phyloP scores from a whole-genome alignment of 2,329 filamentous ascomycete genomes.

The Simplicillium sp. region DNA sequence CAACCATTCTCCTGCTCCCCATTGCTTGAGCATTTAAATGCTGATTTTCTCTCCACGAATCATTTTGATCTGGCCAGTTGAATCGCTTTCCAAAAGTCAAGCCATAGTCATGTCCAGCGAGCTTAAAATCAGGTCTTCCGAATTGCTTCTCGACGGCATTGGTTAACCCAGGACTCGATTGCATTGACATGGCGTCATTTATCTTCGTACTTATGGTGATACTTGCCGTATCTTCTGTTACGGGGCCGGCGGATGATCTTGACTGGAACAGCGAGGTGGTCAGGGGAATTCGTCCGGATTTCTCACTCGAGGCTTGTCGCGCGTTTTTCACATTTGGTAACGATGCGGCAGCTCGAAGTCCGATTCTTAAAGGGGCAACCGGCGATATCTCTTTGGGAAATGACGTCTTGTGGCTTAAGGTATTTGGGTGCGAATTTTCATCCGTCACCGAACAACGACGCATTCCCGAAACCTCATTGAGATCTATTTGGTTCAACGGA shows the following conservation, averaged over 20 bases:
- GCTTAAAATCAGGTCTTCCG: conserved; percentile 1
- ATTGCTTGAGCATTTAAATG: conserved; percentile 22
- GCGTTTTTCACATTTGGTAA: conserved; percentile 8
- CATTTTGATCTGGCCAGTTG: too few species aligned
- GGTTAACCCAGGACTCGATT: conserved; percentile 18
- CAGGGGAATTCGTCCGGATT: conserved; percentile 1
- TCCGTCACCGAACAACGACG: background rate
- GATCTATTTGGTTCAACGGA: too few species aligned
- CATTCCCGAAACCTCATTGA: too few species aligned
- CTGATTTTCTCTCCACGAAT: too few species aligned
- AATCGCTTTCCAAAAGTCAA: too few species aligned
- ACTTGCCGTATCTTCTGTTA: background rate
- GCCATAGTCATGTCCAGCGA: too few species aligned
- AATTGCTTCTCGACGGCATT: conserved; percentile 8
- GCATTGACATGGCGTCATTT: conserved; percentile 8
- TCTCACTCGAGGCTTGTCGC: too few species aligned
- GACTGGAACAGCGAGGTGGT: background rate
- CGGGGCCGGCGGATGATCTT: background rate
- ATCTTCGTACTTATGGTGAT: background rate
- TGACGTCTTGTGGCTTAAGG: background rate
- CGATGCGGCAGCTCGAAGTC: conserved; percentile 15
- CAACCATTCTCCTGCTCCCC: conserved; percentile 43
- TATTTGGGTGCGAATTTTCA: background rate
- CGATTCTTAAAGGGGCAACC: conserved; percentile 5
- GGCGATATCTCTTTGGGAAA: background rate